phyloP scores from a whole-genome alignment of 2,329 filamentous ascomycete species.

The Claviceps capensis region DNA sequence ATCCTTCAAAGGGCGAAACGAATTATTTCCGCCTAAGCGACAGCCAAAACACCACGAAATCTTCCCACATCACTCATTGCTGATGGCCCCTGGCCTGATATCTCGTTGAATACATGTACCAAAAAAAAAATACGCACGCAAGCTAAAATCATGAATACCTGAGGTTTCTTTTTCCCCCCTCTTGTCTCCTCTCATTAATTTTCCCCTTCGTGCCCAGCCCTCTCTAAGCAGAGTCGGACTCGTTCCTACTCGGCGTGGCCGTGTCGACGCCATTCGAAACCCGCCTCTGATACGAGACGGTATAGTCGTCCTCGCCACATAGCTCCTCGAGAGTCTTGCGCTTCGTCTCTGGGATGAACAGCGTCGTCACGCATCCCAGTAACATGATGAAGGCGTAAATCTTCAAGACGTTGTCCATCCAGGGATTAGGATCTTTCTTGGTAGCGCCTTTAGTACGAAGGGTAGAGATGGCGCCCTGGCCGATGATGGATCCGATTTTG shows the following conservation, averaged over 20 bases:
- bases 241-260: conserved; percentile 2
- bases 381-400: conserved; percentile 69
- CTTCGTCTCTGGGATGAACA: conserved; percentile 63
- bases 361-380: conserved; percentile 51
- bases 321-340: conserved; percentile 59
- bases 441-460: conserved; percentile 34
- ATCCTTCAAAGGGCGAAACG: too few relatives aligned
- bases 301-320: conserved; percentile 21
- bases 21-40: too few relatives aligned
- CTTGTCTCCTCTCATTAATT: neutral
- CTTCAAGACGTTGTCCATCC: conserved; percentile 66
- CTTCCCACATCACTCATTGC: too few relatives aligned
- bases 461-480: conserved; percentile 42
- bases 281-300: conserved; percentile 4
- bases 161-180: too few relatives aligned
- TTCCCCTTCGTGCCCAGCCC: neutral
- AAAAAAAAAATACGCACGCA: neutral
- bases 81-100: too few relatives aligned
- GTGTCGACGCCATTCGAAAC: neutral
- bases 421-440: conserved; percentile 32
- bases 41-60: too few relatives aligned
- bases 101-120: neutral
- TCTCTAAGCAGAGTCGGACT: conserved; percentile 2
- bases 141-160: too few relatives aligned
- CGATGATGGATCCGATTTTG: conserved; percentile 43